Evolutionary conservation across 495 filamentous ascomycete species (phyloP).

Genomic region (Trichoderma erinaceum): DNA sequence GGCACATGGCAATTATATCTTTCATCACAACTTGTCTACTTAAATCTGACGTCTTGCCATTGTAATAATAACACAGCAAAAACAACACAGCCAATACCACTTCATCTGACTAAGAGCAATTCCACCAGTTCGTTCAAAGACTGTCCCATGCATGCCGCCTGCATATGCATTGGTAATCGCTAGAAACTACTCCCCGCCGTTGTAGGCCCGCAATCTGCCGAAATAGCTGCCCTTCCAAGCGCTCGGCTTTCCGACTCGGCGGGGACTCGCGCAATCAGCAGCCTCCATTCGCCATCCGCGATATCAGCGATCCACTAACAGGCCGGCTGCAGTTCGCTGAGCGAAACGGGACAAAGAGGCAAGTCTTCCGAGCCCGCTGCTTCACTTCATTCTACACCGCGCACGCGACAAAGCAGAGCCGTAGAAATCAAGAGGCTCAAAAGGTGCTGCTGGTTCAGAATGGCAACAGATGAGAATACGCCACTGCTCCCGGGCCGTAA

Average conservation of each 20-base stretch:
- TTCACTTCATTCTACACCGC: not conserved
- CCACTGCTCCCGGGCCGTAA: constrained; percentile 23
- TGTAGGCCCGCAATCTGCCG: too few relatives aligned
- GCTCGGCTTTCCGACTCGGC: not conserved
- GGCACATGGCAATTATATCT: too few relatives aligned
- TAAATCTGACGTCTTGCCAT: too few relatives aligned
- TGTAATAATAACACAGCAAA: too few relatives aligned
- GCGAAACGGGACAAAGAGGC: not conserved
- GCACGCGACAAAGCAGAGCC: not conserved
- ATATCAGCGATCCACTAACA: not conserved
- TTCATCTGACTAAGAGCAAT: too few relatives aligned
- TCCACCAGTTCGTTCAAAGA: too few relatives aligned
- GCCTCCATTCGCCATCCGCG: not conserved
- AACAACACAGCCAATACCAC: too few relatives aligned
- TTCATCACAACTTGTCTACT: too few relatives aligned
- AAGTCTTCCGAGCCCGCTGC: not conserved
- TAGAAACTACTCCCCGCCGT: too few relatives aligned
- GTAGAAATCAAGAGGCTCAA: not conserved
- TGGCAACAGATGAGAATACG: constrained; percentile 26
- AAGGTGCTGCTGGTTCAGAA: constrained; percentile 7
- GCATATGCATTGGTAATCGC: not conserved
- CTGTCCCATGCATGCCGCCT: too few relatives aligned
- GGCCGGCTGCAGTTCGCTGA: not conserved
- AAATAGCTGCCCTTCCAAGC: not conserved
- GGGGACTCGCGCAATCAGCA: not conserved